These are phyloP conservation scores for Trichoderma asperellum DNA, from an alignment of 2,329 filamentous ascomycete genomes.

Conservation along the genomic window DNA sequence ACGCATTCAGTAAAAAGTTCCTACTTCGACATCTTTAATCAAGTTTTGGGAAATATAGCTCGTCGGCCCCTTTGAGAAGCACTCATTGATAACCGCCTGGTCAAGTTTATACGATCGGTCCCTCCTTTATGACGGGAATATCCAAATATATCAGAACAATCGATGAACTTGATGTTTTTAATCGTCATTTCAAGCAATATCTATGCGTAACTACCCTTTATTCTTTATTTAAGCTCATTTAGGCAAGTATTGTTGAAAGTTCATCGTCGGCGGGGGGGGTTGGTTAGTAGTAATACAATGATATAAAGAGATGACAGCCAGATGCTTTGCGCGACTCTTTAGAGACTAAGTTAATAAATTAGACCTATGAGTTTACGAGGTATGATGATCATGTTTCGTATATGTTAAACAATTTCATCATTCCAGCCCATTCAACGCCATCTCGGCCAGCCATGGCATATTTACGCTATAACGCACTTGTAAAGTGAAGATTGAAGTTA, in stretches of 20 bases:
- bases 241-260: neutral
- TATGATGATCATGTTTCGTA: neutral
- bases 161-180: neutral
- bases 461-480: neutral
- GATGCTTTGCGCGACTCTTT: neutral
- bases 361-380: neutral
- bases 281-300: neutral
- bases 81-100: neutral
- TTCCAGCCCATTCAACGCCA: neutral
- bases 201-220: neutral
- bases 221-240: neutral
- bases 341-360: neutral
- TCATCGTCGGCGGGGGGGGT: too few relatives aligned
- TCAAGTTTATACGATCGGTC: neutral
- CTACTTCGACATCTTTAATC: fast-evolving
- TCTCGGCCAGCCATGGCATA: neutral
- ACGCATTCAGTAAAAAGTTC: fast-evolving
- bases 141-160: neutral
- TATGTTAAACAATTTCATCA: neutral
- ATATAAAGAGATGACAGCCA: neutral
- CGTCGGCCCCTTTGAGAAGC: too few relatives aligned
- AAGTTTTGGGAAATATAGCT: neutral
- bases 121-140: neutral
- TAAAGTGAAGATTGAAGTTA: neutral
- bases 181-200: neutral